Evolutionary conservation across 106 monocot genomes (phyloP), one percentile per base, ranked within the genome.

Genomic region (Cymbidium sinense): DNA sequence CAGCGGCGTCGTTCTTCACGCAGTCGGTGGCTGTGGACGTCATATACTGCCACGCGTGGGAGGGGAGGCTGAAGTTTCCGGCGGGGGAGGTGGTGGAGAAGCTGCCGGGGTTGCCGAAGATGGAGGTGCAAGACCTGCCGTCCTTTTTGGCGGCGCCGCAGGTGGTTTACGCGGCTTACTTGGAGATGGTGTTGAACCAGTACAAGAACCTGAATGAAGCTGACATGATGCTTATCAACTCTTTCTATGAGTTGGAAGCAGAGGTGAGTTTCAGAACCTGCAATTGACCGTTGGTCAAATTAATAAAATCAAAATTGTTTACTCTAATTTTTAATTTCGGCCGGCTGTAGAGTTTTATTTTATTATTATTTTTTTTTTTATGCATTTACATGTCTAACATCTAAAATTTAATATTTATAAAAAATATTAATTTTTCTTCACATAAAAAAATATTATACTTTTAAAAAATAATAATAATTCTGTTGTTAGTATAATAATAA

Each of bases 161-260:
- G 31, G 69, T 69, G 69, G 12, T 17, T 0, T 82, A 82, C 71
- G 62, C 80, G 51, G 82, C 80, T 0, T 88, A 87, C 34, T n/a
- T 79, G 25, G 54, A 37, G 13, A 2, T 85, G 34, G 69, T 84
- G 30, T 20, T 87, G 77, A 74, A 79, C 11, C 93, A 93, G 79
- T 93, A 77, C 35, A 39, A 65, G 27, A 55, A 76, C 50, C n/a
- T 88, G 77, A 85, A 67, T 23, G 43, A 78, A 21, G 77, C 77
- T 0, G 90, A 88, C 34, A 50, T 64, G 51, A 77, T 93, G 25
- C 55, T 93, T 64, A 36, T 93, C 78, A 93, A 93, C 54, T 85
- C 86, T 0, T 90, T 93, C 74, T 70, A 72, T 33, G 86, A 86
- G 30, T 64, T 89, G 18, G 89, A 89, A 28, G 37, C 33, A 19